Conservation (phyloP, 352 stramenopile species). For the Aphanomyces euteiches region DNA sequence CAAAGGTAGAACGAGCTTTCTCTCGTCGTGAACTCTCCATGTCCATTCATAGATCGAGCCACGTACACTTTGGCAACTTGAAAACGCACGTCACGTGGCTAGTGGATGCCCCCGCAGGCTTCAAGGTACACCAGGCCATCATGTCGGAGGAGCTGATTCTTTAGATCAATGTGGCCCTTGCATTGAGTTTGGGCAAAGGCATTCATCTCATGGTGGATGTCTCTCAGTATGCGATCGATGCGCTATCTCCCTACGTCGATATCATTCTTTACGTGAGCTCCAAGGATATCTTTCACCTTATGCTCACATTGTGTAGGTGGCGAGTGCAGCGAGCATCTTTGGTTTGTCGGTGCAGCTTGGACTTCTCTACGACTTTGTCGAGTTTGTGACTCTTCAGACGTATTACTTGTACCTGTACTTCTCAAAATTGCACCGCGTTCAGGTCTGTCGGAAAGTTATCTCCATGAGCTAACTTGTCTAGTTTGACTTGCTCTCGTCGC, state of each 20-base stretch:
- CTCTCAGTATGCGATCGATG: constrained; percentile 28
- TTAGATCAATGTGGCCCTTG: constrained; percentile 81
- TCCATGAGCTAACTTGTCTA: not conserved
- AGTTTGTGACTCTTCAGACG: constrained; percentile 80
- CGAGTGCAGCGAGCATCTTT: constrained; percentile 31
- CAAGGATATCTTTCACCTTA: not conserved
- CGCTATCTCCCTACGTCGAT: constrained; percentile 7
- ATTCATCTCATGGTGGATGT: constrained; percentile 75
- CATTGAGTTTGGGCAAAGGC: constrained; percentile 78
- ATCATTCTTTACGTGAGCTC: constrained; percentile 21
- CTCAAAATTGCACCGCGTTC: constrained; percentile 72
- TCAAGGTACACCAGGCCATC: constrained; percentile 44
- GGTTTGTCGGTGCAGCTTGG: constrained; percentile 75
- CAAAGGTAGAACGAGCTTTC: not conserved
- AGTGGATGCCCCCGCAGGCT: constrained; percentile 68
- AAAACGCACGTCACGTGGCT: constrained; percentile 66
- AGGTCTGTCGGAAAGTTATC: constrained; percentile 41
- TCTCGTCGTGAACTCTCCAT: not conserved
- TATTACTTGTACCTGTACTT: constrained; percentile 85
- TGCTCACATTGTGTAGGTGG: constrained; percentile 16
- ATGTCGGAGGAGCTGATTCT: constrained; percentile 30
- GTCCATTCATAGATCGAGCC: constrained; percentile 6
- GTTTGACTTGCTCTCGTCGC: constrained; percentile 69
- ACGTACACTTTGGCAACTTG: constrained; percentile 42
- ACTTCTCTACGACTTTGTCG: constrained; percentile 65